Base-by-base conservation (phyloP, 441 rosid genomes). In the Geranium incanum region DNA sequence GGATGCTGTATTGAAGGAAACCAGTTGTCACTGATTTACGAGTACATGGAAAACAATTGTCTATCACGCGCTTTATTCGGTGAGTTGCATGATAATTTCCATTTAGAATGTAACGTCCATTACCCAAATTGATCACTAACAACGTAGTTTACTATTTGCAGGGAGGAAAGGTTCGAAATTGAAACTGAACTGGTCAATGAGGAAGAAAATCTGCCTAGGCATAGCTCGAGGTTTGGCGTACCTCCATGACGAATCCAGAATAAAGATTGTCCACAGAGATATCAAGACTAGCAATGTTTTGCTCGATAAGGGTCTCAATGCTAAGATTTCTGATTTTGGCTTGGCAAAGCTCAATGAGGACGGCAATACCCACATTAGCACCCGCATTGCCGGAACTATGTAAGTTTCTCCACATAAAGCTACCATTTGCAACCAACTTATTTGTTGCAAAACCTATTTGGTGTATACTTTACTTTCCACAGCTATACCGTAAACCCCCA, bases 1-100 rank as follows among this genome's bases (percentile, higher is more conserved):
- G 98, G 98, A 73, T 93, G 91, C 55, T 88, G 92, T 76, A 91
- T 91, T 64, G 97, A 89, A 77, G 92, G 88, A 62, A 88, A 91
- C 80, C 92, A 89, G 16, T 71, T 91, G 80, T 78, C 86, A 50
- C 82, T 91, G 62, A 79, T 87, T 28, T 91, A 88, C 9, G 94
- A 88, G 79, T 88, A 88, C 81, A 74, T 91, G 86, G 92, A 86
- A 73, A 88, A 89, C 72, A 88, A 91, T 71, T 87, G 94, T 83
- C 73, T 91, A 7, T 85, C 97, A 62, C 89, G 86, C 11, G 93
- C 93, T 0, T 86, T 93, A 36, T 91, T 94, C 41, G 96, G 97
- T 89, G 68, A 70, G 45, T 18, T 15, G 3, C n/a, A 6, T 9
- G 15, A 36, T 3, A n/a, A 12, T 9, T 16, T 38, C 28, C 15